A percentile compares a stretch with the other conserved stretches of the same genome.
These are phyloP conservation scores for Schizochytrium sp. DNA, from an alignment of 108 stramenopile genomes.

Conservation along the genomic window DNA sequence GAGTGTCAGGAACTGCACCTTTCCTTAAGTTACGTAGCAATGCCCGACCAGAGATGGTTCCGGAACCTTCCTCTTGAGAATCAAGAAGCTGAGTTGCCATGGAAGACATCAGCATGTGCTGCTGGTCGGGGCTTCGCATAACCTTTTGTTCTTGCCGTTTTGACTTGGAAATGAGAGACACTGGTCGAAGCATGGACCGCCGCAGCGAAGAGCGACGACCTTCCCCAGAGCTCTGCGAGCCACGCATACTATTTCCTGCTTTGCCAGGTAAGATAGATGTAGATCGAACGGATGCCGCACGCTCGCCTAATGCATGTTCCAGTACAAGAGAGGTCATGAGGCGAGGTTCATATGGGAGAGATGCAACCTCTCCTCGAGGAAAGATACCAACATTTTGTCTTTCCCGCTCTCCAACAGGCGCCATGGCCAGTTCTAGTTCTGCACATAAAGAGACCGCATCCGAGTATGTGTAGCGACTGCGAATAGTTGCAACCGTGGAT, in stretches of 20 bases:
- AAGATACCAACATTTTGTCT: constrained; percentile 44
- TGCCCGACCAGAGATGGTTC: constrained; percentile 28
- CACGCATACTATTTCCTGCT: no score
- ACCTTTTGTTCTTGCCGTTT: constrained; percentile 21
- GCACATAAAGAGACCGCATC: constrained; percentile 46
- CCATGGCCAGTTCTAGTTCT: constrained; percentile 25
- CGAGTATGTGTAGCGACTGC: constrained; percentile 11
- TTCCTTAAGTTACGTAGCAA: background rate
- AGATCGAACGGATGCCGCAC: no score
- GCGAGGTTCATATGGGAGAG: constrained; percentile 22
- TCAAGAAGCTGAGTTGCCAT: constrained; percentile 5
- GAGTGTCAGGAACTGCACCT: background rate
- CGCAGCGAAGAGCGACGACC: constrained; percentile 12
- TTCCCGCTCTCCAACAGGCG: constrained; percentile 31
- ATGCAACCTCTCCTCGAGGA: constrained; percentile 38
- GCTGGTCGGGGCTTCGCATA: background rate
- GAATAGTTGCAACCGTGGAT: constrained; percentile 34
- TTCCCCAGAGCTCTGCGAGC: no score
- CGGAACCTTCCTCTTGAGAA: constrained; percentile 20
- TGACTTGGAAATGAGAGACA: background rate
- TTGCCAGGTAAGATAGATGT: no score
- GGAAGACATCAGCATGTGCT: background rate
- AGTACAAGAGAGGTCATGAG: constrained; percentile 26
- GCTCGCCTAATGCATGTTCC: background rate
- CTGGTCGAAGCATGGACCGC: background rate